Evolutionary conservation across 345 rosid species (phyloP).

Genomic region (Brassica incana): DNA sequence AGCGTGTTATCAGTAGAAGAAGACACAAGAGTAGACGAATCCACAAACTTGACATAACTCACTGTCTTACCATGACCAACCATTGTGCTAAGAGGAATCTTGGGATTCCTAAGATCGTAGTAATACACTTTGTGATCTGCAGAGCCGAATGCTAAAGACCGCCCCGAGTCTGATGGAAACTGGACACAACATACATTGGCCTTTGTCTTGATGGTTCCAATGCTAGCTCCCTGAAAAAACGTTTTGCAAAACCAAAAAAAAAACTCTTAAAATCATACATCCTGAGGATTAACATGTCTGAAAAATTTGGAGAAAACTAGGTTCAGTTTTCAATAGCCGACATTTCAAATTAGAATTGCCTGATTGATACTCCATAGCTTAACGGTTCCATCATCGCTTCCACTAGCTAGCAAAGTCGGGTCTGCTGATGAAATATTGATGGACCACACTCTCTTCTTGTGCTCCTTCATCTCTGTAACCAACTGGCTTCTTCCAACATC

Average conservation of each 20-base stretch:
- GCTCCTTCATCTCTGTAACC: constrained; percentile 80
- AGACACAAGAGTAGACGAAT: constrained; percentile 71
- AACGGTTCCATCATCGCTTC: constrained; percentile 92
- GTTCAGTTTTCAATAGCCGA: constrained; percentile 71
- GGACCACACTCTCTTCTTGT: constrained; percentile 94
- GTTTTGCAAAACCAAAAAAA: constrained; percentile 45
- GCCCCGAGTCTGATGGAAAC: constrained; percentile 78
- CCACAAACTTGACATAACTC: constrained; percentile 87
- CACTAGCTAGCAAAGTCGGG: constrained; percentile 94
- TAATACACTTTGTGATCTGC: constrained; percentile 92
- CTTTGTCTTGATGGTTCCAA: constrained; percentile 82
- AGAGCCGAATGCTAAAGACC: constrained; percentile 89
- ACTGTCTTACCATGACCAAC: constrained; percentile 80
- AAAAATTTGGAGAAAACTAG: constrained; percentile 43
- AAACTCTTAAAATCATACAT: constrained; percentile 46
- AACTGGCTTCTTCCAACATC: constrained; percentile 89
- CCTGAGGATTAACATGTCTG: neutral
- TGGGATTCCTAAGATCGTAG: constrained; percentile 84
- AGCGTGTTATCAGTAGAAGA: constrained; percentile 92
- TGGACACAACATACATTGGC: constrained; percentile 95
- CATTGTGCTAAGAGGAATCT: constrained; percentile 80
- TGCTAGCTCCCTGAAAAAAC: constrained; percentile 78
- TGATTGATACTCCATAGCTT: constrained; percentile 99
- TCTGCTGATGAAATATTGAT: constrained; percentile 83
- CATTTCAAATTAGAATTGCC: constrained; percentile 93